Evolutionary conservation across 768 basidiomycete genomes (phyloP).

Genomic region (Chalciporus sphaerocephalus): DNA sequence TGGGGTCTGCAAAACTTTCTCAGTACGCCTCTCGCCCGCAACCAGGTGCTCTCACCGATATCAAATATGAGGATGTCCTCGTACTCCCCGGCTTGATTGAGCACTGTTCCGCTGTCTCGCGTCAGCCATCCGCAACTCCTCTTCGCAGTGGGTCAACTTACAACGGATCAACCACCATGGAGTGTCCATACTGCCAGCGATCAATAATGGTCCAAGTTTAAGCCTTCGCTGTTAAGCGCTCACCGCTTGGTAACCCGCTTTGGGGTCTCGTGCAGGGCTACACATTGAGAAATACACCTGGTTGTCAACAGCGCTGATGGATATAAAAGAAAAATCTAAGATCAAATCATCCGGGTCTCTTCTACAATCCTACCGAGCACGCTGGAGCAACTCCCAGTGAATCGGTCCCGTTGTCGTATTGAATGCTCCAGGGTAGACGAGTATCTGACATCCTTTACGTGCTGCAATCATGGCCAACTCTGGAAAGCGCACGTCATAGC

Average conservation of each 20-base stretch:
- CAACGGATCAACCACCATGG: constrained; percentile 88
- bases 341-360: constrained; percentile 5
- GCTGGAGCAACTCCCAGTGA: constrained; percentile 92
- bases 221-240: constrained; percentile 22
- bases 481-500: constrained; percentile 94
- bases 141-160: constrained; percentile 36
- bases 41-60: constrained; percentile 57
- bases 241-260: constrained; percentile 84
- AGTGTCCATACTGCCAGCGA: constrained; percentile 75
- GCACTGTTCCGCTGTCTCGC: constrained; percentile 59
- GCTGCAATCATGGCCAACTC: constrained; percentile 91
- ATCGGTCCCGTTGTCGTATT: constrained; percentile 93
- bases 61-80: constrained; percentile 77
- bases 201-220: background rate
- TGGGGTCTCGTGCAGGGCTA: constrained; percentile 84
- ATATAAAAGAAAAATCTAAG: background rate
- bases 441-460: constrained; percentile 78
- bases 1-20: constrained; percentile 50
- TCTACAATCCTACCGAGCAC: constrained; percentile 54
- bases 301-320: constrained; percentile 93
- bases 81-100: constrained; percentile 68
- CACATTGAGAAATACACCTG: constrained; percentile 97
- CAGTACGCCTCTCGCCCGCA: background rate
- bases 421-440: constrained; percentile 94
- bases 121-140: constrained; percentile 5